Evolutionary conservation across 768 basidiomycete genomes (phyloP).

Genomic region (Boletus tomentosulus): DNA sequence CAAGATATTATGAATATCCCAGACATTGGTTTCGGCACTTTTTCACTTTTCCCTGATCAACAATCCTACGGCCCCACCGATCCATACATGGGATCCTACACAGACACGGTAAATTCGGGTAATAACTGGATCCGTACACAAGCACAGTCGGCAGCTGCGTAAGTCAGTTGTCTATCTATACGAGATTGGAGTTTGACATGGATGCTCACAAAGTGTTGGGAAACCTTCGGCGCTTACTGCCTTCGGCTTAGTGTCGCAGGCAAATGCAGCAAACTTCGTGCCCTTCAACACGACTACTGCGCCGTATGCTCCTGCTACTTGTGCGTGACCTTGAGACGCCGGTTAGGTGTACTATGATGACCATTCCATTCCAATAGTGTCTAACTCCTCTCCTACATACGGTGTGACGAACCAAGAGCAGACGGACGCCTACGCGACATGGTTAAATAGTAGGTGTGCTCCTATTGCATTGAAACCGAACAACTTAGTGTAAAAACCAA

Average conservation of each 20-base stretch:
- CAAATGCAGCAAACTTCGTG: slow-evolving; percentile 49
- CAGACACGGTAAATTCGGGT: slow-evolving; percentile 50
- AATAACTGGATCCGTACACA: slow-evolving; percentile 54
- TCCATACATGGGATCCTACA: slow-evolving; percentile 46
- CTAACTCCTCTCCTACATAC: slow-evolving; percentile 28
- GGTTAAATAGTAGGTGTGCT: slow-evolving; percentile 43
- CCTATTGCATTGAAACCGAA: background rate
- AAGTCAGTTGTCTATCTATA: slow-evolving; percentile 14
- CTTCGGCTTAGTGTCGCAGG: slow-evolving; percentile 61
- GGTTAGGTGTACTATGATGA: background rate
- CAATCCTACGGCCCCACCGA: slow-evolving; percentile 48
- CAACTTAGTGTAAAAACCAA: slow-evolving; percentile 6
- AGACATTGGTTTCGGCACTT: slow-evolving; percentile 52
- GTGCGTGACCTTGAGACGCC: slow-evolving; percentile 16
- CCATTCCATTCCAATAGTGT: slow-evolving; percentile 11
- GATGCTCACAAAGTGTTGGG: slow-evolving; percentile 35
- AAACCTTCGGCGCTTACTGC: slow-evolving; percentile 53
- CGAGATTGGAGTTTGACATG: slow-evolving; percentile 4
- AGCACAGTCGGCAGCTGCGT: slow-evolving; percentile 42
- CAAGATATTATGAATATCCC: slow-evolving; percentile 60
- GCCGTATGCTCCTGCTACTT: slow-evolving; percentile 37
- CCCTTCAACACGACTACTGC: slow-evolving; percentile 53
- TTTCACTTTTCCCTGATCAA: slow-evolving; percentile 70
- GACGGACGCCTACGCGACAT: slow-evolving; percentile 49
- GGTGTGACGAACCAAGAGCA: slow-evolving; percentile 53